Evolutionary conservation across 768 basidiomycete genomes (phyloP).

Genomic region (Galerina sulciceps): DNA sequence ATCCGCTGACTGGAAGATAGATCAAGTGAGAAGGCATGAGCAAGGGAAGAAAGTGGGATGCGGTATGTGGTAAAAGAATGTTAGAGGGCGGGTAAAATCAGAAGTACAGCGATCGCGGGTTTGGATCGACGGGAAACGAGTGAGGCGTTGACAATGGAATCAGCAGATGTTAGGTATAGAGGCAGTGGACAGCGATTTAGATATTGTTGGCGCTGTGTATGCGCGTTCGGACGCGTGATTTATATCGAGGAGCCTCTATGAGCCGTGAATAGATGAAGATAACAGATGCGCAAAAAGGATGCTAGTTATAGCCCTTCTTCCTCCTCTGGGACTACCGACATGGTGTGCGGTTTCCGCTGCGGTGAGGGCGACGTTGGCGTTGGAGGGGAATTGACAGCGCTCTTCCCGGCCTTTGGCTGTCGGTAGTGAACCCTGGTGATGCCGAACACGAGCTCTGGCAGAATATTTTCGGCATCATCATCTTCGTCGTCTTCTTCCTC

Average conservation of each 20-base stretch:
- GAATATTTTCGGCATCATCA: background rate
- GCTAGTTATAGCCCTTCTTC: background rate
- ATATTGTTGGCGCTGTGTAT: too few relatives aligned
- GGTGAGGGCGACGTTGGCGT: background rate
- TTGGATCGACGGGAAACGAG: too few relatives aligned
- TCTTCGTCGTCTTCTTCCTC: constrained; percentile 21
- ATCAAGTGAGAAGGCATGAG: too few relatives aligned
- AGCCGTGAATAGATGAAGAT: background rate
- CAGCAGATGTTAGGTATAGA: too few relatives aligned
- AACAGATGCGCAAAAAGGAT: background rate
- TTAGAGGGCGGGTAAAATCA: too few relatives aligned
- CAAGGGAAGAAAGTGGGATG: too few relatives aligned
- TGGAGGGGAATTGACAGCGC: background rate
- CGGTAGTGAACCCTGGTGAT: constrained; percentile 27
- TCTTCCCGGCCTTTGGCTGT: constrained; percentile 3
- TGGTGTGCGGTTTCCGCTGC: background rate
- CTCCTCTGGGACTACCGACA: background rate
- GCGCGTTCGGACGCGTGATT: too few relatives aligned
- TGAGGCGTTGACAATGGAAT: too few relatives aligned
- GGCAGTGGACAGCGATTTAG: too few relatives aligned
- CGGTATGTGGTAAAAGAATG: too few relatives aligned
- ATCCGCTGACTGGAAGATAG: too few relatives aligned
- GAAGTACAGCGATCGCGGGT: too few relatives aligned
- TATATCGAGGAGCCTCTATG: background rate
- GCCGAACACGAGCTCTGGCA: constrained; percentile 58